Percentiles rank a stretch among this genome's conserved stretches.
These are phyloP conservation scores for Cladophialophora chaetospira DNA, from an alignment of 2,329 filamentous ascomycete genomes.

Conservation along the genomic window DNA sequence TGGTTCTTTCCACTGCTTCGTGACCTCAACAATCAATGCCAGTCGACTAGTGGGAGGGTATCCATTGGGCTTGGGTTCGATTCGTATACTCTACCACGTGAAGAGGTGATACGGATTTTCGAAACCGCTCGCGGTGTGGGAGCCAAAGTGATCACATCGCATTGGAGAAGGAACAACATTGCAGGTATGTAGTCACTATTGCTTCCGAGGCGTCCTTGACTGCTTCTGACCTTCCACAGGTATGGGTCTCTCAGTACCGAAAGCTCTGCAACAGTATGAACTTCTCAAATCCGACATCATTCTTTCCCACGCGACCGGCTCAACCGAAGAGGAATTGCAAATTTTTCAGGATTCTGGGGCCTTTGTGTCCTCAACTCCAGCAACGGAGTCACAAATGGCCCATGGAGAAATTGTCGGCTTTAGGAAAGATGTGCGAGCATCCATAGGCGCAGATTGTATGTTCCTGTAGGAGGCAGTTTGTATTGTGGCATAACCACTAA, in stretches of 20 bases:
- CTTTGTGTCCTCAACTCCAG: neutral
- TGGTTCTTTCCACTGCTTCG: slow-evolving; percentile 6
- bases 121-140: neutral
- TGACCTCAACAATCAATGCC: neutral
- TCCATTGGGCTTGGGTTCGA: slow-evolving; percentile 4
- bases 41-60: neutral
- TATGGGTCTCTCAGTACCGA: slow-evolving; percentile 6
- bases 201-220: neutral
- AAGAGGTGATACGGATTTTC: slow-evolving; percentile 8
- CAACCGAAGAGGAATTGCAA: neutral
- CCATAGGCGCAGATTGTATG: slow-evolving; percentile 5
- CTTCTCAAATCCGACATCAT: slow-evolving; percentile 9
- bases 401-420: slow-evolving; percentile 3
- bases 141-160: slow-evolving; percentile 6
- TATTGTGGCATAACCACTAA: neutral
- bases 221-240: neutral
- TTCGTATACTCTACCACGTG: slow-evolving; percentile 1
- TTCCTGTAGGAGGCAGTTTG: neutral
- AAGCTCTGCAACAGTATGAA: neutral
- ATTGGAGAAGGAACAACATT: slow-evolving; percentile 10
- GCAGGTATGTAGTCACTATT: neutral
- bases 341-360: neutral
- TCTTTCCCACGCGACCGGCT: slow-evolving; percentile 7
- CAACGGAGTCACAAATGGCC: slow-evolving; percentile 7
- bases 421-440: neutral